phyloP scores from a whole-genome alignment of 2,329 filamentous ascomycete species.

The Onygena corvina region DNA sequence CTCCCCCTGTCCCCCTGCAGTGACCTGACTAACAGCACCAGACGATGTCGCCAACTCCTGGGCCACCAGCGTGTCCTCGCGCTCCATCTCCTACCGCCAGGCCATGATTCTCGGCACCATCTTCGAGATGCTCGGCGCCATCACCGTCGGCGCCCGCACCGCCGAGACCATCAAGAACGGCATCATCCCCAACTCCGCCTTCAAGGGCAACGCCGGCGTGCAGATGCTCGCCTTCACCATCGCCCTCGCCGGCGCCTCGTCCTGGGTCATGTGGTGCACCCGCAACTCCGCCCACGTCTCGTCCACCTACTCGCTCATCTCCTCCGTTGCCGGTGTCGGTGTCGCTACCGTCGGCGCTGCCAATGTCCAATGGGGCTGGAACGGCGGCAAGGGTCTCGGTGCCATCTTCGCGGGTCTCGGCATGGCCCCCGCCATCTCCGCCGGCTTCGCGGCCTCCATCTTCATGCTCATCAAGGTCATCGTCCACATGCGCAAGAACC shows the following conservation, averaged over 20 bases:
- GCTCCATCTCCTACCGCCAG: constrained; percentile 58
- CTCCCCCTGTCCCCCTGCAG: background rate
- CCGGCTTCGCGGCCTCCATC: constrained; percentile 52
- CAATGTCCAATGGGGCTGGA: constrained; percentile 58
- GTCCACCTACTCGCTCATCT: constrained; percentile 60
- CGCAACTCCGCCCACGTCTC: constrained; percentile 60
- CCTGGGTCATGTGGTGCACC: constrained; percentile 74
- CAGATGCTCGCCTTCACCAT: constrained; percentile 58
- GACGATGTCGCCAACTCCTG: constrained; percentile 77
- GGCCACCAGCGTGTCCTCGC: constrained; percentile 70
- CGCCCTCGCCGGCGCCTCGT: constrained; percentile 51
- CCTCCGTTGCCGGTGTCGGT: constrained; percentile 56
- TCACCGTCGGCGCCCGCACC: constrained; percentile 56
- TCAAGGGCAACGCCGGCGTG: constrained; percentile 50
- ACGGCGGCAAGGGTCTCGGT: constrained; percentile 54
- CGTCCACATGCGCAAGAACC: constrained; percentile 61
- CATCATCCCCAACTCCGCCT: constrained; percentile 51
- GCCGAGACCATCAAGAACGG: constrained; percentile 71
- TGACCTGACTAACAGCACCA: constrained; percentile 21
- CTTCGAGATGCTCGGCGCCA: constrained; percentile 57
- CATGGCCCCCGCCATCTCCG: constrained; percentile 60
- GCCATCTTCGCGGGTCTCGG: constrained; percentile 59
- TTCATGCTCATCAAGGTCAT: constrained; percentile 60
- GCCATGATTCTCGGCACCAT: constrained; percentile 55
- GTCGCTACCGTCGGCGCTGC: constrained; percentile 52